Conservation (phyloP, 495 filamentous ascomycete species). For the Thozetella sp. region DNA sequence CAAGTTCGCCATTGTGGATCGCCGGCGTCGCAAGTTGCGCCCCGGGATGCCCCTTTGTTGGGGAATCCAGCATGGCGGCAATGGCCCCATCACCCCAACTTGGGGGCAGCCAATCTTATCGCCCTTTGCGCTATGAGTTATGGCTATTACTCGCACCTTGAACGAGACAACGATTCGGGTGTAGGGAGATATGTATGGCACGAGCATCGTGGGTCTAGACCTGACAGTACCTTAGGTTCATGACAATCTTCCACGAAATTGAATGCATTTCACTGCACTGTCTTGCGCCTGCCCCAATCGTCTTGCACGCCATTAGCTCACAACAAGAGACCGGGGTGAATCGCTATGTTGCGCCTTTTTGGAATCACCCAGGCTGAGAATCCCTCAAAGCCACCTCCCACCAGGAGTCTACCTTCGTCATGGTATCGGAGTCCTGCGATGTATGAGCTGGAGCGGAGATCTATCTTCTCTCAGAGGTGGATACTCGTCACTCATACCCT, state of each 20-base stretch:
- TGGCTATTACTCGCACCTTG: background rate
- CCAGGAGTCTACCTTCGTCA: slow-evolving; percentile 42
- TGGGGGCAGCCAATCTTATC: too few species aligned
- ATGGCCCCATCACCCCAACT: too few species aligned
- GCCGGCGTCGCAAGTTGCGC: too few species aligned
- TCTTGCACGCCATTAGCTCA: too few species aligned
- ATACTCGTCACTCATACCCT: slow-evolving; percentile 51
- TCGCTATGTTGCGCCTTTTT: background rate
- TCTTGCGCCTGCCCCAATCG: too few species aligned
- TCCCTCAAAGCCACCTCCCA: slow-evolving; percentile 8
- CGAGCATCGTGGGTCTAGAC: background rate
- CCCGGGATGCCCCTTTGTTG: too few species aligned
- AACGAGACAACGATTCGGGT: background rate
- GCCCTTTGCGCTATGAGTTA: background rate
- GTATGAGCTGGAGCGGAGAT: slow-evolving; percentile 54
- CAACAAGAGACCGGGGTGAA: too few species aligned
- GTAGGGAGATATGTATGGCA: background rate
- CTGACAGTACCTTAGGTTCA: too few species aligned
- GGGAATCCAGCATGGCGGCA: too few species aligned
- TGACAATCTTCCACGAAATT: too few species aligned
- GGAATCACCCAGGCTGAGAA: background rate
- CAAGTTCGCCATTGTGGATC: too few species aligned
- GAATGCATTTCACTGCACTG: too few species aligned
- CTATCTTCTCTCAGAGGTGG: slow-evolving; percentile 57
- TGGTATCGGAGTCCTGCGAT: slow-evolving; percentile 53